Evolutionary conservation across 371 early-diverging fungal genomes (phyloP).

Genomic region (Mortierella sp.): DNA sequence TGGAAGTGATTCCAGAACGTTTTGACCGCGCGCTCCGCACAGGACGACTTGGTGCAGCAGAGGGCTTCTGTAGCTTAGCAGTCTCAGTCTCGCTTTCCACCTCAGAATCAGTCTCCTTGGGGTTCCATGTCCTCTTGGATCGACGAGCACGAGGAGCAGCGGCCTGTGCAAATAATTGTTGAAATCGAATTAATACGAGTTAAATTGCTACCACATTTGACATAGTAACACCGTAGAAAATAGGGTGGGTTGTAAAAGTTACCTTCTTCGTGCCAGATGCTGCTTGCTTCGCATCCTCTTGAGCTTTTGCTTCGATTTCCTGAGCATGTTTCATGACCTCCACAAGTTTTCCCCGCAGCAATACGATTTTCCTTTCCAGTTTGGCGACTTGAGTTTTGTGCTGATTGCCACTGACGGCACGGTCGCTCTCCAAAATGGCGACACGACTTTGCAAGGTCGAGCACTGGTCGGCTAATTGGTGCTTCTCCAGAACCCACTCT

Average conservation of each 20-base stretch:
- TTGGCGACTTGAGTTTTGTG: constrained; percentile 18
- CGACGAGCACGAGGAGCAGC: not conserved
- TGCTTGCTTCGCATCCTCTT: constrained; percentile 17
- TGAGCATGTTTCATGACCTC: constrained; percentile 38
- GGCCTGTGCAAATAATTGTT: not conserved
- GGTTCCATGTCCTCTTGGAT: not conserved
- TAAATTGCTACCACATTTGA: not conserved
- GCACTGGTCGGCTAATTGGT: constrained; percentile 32
- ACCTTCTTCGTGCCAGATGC: constrained; percentile 17
- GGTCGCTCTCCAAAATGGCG: constrained; percentile 36
- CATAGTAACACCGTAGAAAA: not conserved
- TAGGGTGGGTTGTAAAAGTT: not conserved
- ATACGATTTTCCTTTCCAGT: constrained; percentile 40
- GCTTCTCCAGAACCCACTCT: constrained; percentile 52
- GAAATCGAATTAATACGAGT: not conserved
- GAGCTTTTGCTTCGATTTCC: constrained; percentile 18
- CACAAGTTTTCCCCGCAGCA: constrained; percentile 30
- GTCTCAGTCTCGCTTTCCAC: not conserved
- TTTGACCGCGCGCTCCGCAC: not conserved
- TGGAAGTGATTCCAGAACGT: not conserved
- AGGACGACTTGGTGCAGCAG: not conserved
- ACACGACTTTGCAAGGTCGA: constrained; percentile 36
- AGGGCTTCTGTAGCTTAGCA: not conserved
- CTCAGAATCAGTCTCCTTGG: constrained; percentile 7
- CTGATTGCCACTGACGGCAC: not conserved